Base-by-base conservation (phyloP, 2,329 filamentous ascomycete genomes). In the Phyllachora maydis region DNA sequence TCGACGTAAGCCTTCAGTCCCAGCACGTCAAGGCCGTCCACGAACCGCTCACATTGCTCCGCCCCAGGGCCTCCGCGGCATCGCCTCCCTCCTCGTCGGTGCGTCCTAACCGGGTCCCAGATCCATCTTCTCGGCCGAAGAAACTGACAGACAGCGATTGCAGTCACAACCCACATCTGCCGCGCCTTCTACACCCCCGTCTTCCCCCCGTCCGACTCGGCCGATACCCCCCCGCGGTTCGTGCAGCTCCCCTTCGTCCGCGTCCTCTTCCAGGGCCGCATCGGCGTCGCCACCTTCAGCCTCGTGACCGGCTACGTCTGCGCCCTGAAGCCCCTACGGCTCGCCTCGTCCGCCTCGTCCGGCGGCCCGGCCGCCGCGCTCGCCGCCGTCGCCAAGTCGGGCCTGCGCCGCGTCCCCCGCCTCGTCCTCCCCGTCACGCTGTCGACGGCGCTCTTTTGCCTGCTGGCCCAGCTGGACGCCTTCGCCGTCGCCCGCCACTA, bases 281-380 rank as follows among this genome's bases (percentile, higher is more conserved):
- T 66, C 21, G 70, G 68, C 41, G 69, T 74, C 3, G 59, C 65
- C 9, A 65, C 73, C 31, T 73, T 74, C 43, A 59, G 69, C 35
- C 52, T 74, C 22, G 63, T 71, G 18, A 65, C 66, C 12, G 65
- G 65, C 27, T 71, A 68, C 35, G 65, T 70, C 24, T 70, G 67
- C 43, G 58, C 62, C 4, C 50, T 70, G 24, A 68, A 69, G 35
- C 61, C 65, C 10, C 54, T 71, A 28, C 52, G 55, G 25, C 54
- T 62, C 24, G n/a, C n/a, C n/a, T n/a, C n/a, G n/a, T n/a, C n/a
- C n/a, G 58, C 50, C 35, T 54, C 59, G 25, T 46, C 57, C 16
- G 64, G 61, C 24, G 54, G 62, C 32, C 52, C 54, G 26, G 53
- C 62, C 19, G 50, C 49, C 1, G 62, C 63, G 8, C 58, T 65